Evolutionary conservation across 805 yeast genomes (phyloP).

Genomic region (Wickerhamomyces chambardii): DNA sequence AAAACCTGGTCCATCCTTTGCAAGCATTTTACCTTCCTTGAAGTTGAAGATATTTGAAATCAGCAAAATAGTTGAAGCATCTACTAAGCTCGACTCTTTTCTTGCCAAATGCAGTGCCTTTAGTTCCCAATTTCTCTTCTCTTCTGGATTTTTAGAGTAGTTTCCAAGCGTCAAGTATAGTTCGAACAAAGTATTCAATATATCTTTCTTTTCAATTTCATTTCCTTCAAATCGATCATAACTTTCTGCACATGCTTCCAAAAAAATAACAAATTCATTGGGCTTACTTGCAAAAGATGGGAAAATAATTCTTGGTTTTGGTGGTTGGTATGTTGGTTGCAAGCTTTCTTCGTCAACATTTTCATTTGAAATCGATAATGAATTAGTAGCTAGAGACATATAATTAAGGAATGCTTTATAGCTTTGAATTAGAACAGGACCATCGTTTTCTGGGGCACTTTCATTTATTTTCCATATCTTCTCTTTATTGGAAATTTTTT

Average conservation of each 20-base stretch:
- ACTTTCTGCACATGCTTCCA: constrained; percentile 83
- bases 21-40: constrained; percentile 33
- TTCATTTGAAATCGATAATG: constrained; percentile 8
- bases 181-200: constrained; percentile 74
- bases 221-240: constrained; percentile 69
- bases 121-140: constrained; percentile 43
- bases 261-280: constrained; percentile 79
- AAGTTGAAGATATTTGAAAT: constrained; percentile 37
- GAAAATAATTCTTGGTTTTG: constrained; percentile 80
- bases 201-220: constrained; percentile 57
- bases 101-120: constrained; percentile 52
- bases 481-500: constrained; percentile 6
- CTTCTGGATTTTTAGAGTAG: constrained; percentile 24
- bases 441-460: constrained; percentile 1
- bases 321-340: constrained; percentile 77
- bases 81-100: constrained; percentile 39
- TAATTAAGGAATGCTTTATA: constrained; percentile 52
- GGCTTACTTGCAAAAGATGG: constrained; percentile 83
- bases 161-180: constrained; percentile 60
- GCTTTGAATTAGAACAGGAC: constrained; percentile 31
- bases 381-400: constrained; percentile 26
- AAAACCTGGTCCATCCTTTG: constrained; percentile 22
- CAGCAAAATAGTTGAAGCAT: constrained; percentile 38
- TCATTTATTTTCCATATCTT: no score
- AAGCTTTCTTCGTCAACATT: constrained; percentile 9